These are phyloP conservation scores for Medicago truncatula DNA, from an alignment of 306 rosid species.

Conservation along the genomic window MtrunA17r5.0-ANR NC_053046.1:42246501-42247000, in stretches of 20 bases:
- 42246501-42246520: not conserved
- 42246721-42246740: conserved; percentile 8
- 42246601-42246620: conserved; percentile 4
- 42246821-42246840: conserved; percentile 25
- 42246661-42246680: conserved; percentile 10
- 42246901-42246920: conserved; percentile 30
- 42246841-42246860: conserved; percentile 12
- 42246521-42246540: not conserved
- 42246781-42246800: conserved; percentile 1
- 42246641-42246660: conserved; percentile 7
- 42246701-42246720: not conserved
- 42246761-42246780: not conserved
- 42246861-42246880: conserved; percentile 30
- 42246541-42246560: not conserved
- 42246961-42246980: not conserved
- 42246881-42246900: not conserved
- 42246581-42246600: conserved; percentile 1
- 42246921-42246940: conserved; percentile 2
- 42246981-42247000: not conserved
- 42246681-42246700: not conserved
- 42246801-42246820: not conserved
- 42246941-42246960: conserved; percentile 10
- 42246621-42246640: conserved; percentile 6
- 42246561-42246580: not conserved
- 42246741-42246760: conserved; percentile 8